These are phyloP conservation scores for Tetrahymena borealis DNA, from an alignment of 73 alveolate genomes.

Conservation along the genomic window DNA sequence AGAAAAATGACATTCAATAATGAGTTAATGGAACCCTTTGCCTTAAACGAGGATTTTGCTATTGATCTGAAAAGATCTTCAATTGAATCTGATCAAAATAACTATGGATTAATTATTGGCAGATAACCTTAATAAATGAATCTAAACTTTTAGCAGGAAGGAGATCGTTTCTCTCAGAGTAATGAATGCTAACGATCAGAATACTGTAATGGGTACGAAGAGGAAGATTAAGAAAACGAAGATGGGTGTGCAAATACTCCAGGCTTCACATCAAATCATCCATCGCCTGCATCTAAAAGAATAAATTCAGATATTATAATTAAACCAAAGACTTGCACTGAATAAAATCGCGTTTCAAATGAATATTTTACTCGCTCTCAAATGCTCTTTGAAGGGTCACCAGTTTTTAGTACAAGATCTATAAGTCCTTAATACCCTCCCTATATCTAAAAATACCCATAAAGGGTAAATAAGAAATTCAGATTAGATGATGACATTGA, in stretches of 20 bases:
- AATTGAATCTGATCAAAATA: background rate
- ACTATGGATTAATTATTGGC: background rate
- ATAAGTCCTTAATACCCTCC: no score
- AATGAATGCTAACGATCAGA: background rate
- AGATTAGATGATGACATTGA: no score
- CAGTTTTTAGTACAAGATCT: background rate
- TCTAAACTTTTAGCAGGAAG: background rate
- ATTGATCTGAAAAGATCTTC: background rate
- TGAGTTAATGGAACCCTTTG: background rate
- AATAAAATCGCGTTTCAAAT: background rate
- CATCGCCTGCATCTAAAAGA: background rate
- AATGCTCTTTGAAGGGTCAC: background rate
- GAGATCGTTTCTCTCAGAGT: background rate
- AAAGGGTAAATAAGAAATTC: no score
- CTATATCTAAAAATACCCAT: no score
- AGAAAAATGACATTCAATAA: background rate
- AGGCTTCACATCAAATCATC: background rate
- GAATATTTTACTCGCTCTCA: background rate
- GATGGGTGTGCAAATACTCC: background rate
- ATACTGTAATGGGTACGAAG: background rate
- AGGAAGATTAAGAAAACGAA: background rate
- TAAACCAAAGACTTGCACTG: background rate
- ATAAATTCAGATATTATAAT: background rate
- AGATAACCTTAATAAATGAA: background rate
- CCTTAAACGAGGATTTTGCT: background rate